Conservation (phyloP, 2,329 filamentous ascomycete species). For the Neoascochyta sp. region DNA sequence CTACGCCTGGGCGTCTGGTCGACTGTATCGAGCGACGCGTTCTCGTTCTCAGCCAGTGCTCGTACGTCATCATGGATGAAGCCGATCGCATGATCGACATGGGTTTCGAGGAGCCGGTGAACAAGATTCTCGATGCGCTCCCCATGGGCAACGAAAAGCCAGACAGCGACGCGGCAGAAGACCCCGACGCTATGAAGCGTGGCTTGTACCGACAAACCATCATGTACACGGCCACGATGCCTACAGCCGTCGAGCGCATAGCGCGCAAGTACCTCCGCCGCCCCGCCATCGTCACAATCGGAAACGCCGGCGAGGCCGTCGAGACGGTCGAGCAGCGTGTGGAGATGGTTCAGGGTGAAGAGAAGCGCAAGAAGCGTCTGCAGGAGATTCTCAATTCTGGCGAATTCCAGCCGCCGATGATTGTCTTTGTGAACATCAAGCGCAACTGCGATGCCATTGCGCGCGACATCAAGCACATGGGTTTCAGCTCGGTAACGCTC, state of each 20-base stretch:
- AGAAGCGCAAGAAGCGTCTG: constrained; percentile 95
- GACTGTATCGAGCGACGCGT: constrained; percentile 94
- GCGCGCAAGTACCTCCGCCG: constrained; percentile 94
- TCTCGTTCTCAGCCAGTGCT: constrained; percentile 90
- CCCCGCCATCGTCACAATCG: constrained; percentile 90
- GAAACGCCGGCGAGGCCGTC: constrained; percentile 90
- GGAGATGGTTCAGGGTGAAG: constrained; percentile 84
- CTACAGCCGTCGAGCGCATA: constrained; percentile 84
- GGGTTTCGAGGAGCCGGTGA: constrained; percentile 95
- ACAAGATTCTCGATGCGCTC: constrained; percentile 92
- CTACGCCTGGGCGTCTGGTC: constrained; percentile 93
- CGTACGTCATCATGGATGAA: constrained; percentile 99
- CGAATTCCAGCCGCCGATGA: constrained; percentile 84
- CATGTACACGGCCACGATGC: constrained; percentile 99
- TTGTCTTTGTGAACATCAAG: constrained; percentile 99
- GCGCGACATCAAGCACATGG: constrained; percentile 89
- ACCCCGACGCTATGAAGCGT: constrained; percentile 77
- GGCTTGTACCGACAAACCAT: constrained; percentile 93
- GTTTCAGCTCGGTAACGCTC: constrained; percentile 82
- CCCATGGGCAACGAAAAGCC: constrained; percentile 93
- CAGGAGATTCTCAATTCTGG: constrained; percentile 78
- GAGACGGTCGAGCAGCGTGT: constrained; percentile 97
- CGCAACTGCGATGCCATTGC: constrained; percentile 96
- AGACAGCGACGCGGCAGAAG: constrained; percentile 86
- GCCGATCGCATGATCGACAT: constrained; percentile 99